A percentile compares a stretch with the other conserved stretches of the same genome.
Evolutionary conservation across 441 rosid genomes (phyloP).

Genomic region (Erodium texanum): DNA sequence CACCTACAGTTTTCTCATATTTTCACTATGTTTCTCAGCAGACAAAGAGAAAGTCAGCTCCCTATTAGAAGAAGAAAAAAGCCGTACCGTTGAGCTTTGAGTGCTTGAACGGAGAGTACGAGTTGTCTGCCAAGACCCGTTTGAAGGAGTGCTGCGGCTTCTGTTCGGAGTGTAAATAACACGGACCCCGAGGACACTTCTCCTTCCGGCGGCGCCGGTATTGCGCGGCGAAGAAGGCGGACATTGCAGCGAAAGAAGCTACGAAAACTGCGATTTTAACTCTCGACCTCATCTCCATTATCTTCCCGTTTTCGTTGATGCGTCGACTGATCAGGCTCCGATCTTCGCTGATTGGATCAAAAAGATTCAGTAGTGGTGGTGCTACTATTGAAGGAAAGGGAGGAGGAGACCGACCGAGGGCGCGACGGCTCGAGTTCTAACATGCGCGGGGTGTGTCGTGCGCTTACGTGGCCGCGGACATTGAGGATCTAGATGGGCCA

Average conservation of each 20-base stretch:
- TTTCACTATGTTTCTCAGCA: not conserved
- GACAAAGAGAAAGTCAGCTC: slow-evolving; percentile 6
- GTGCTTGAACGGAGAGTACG: slow-evolving; percentile 67
- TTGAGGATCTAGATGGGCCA: not conserved
- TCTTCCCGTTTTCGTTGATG: not conserved
- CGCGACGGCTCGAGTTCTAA: not conserved
- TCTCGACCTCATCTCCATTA: slow-evolving; percentile 30
- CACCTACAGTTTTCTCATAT: not conserved
- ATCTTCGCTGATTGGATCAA: not conserved
- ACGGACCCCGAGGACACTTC: slow-evolving; percentile 25
- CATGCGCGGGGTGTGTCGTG: slow-evolving; percentile 3
- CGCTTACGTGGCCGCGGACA: not conserved
- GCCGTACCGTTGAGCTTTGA: slow-evolving; percentile 34
- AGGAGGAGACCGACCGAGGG: slow-evolving; percentile 5
- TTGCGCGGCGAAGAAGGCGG: slow-evolving; percentile 36
- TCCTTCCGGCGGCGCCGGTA: slow-evolving; percentile 36
- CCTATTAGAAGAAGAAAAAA: not conserved
- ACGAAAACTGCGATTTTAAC: slow-evolving; percentile 33
- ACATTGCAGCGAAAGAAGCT: slow-evolving; percentile 39
- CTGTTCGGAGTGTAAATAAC: slow-evolving; percentile 52
- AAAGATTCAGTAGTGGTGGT: not conserved
- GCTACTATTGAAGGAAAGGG: not conserved
- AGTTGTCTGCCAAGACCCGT: slow-evolving; percentile 75
- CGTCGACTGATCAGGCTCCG: not conserved
- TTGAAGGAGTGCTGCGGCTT: slow-evolving; percentile 70